Evolutionary conservation across 2,329 filamentous ascomycete species (phyloP), one percentile per base, ranked within the genome.

Genomic region (Apiospora hydei): DNA sequence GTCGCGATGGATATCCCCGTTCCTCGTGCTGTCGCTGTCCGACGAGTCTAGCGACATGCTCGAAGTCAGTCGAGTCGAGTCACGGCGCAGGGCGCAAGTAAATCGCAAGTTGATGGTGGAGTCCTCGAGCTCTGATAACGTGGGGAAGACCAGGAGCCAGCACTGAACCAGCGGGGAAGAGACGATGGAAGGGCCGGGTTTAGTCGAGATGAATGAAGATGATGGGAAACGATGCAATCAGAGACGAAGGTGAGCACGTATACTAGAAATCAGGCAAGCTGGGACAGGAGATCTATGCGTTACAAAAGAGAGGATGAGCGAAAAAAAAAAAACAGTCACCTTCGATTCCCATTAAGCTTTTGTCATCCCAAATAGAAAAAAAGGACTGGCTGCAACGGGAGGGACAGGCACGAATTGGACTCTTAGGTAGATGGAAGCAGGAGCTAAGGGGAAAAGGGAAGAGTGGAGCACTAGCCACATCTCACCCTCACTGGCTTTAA

Each of bases 1-100:
- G 57, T 75, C 76, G 24, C 43, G 43, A 34, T 51, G 68, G 5
- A 30, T 24, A 47, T n/a, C 18, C 24, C 53, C 44, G 69, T 61
- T 13, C 18, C 69, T 38, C 18, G 57, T 24, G 41, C 57, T 18
- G 57, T 34, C 24, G 66, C 66, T n/a, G 30, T 7, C 30, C 34
- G 34, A 41, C 57, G 34, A 64, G 34, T 41, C 57, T 4, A 64
- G 57, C 57, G 57, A 38, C 57, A 64, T 64, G 57, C 57, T 64
- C 34, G 34, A 41, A 64, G 26, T 30, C 41, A 30, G 57, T 34
- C 13, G 57, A 6, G 30, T 11, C 26, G 30, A 21, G 53, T 49
- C 46, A 6, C 53, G 53, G 34, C 30, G 21, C 30, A 18, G 34
- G 46, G 21, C 21, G 46, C 8, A 7, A n/a, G 44, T 21, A 14